Base-by-base conservation (phyloP, 164 flowering plant species). In the Euptelea pleiosperma region DNA sequence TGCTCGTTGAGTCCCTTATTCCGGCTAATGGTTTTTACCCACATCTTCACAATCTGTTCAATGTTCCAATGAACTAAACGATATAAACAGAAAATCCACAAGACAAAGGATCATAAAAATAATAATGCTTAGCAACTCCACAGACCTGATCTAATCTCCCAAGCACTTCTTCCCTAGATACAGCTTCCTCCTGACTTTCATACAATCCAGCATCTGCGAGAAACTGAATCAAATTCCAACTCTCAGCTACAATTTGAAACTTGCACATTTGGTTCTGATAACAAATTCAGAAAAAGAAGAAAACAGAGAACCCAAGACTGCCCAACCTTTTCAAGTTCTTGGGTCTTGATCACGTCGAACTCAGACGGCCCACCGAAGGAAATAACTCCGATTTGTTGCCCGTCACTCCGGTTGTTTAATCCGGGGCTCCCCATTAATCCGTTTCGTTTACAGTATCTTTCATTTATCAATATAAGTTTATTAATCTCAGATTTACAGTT, bases 111-210 rank as follows among this genome's bases (percentile, higher is more conserved):
- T 25, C 31, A 44, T 19, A 61, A n/a, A n/a, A n/a, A n/a, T n/a
- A n/a, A n/a, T n/a, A n/a, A n/a, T n/a, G n/a, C n/a, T n/a, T n/a
- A n/a, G n/a, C n/a, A n/a, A n/a, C n/a, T 30, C 36, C 22, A 50
- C 16, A 12, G 73, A 90, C 99, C 97, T 91, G 97, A 74, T 94
- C 97, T 22, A 94, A 75, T 71, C 91, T 79, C 34, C 99, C 97
- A 53, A 94, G 84, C 61, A 94, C 95, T 79, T 91, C 97, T 72
- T 94, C 99, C 66, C 99, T 83, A 24, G 75, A 57, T 14, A 86
- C 82, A 54, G 97, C 86, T 69, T 94, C 99, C 44, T 77, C 85
- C 62, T 75, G 82, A 68, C 90, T 82, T 62, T 94, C 99, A 59
- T 91, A 91, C 78, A 91, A 61, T 25, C 89, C 89, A 19, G 65